A percentile compares a stretch with the other conserved stretches of the same genome.
These are phyloP conservation scores for Colletotrichum australisinense DNA, from an alignment of 2,329 filamentous ascomycete genomes.

Conservation along the genomic window DNA sequence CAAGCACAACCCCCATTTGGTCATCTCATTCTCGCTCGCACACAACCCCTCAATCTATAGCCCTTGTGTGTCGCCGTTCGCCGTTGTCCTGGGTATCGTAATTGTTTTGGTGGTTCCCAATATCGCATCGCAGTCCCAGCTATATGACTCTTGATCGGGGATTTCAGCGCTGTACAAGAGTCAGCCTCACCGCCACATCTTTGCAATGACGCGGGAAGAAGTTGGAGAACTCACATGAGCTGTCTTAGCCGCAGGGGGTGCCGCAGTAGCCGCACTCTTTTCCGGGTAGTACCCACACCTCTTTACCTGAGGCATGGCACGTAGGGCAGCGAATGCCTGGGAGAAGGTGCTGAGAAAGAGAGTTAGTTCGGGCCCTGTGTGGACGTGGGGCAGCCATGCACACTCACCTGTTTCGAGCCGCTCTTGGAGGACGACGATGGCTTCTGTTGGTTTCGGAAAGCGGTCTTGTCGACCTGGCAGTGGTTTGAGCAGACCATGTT, in stretches of 20 bases:
- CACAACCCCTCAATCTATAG: constrained; percentile 3
- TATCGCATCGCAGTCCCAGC: constrained; percentile 18
- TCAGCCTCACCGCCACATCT: constrained; percentile 28
- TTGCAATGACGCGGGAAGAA: constrained; percentile 5
- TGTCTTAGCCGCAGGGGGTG: constrained; percentile 51
- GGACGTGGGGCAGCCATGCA: constrained; percentile 1
- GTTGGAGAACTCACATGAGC: constrained; percentile 27
- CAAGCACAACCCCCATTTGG: constrained; percentile 7
- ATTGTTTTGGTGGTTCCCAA: constrained; percentile 20
- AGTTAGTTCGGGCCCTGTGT: constrained; percentile 11
- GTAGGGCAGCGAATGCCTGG: constrained; percentile 65
- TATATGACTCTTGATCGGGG: constrained; percentile 17
- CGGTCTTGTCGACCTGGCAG: constrained; percentile 26
- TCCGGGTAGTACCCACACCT: constrained; percentile 68
- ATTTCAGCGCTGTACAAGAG: constrained; percentile 10
- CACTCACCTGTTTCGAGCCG: constrained; percentile 29
- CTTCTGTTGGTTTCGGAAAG: constrained; percentile 25
- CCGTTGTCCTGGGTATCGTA: constrained; percentile 35
- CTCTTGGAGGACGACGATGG: constrained; percentile 24
- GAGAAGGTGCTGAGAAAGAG: constrained; percentile 46
- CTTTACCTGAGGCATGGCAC: constrained; percentile 59
- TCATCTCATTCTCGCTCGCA: constrained; percentile 13
- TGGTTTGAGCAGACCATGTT: constrained; percentile 31
- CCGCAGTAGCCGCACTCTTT: constrained; percentile 63
- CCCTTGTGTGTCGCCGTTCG: constrained; percentile 28